phyloP scores from a whole-genome alignment of 192 early-diverging fungal genomes.

The Chytriomyces confervae region DNA sequence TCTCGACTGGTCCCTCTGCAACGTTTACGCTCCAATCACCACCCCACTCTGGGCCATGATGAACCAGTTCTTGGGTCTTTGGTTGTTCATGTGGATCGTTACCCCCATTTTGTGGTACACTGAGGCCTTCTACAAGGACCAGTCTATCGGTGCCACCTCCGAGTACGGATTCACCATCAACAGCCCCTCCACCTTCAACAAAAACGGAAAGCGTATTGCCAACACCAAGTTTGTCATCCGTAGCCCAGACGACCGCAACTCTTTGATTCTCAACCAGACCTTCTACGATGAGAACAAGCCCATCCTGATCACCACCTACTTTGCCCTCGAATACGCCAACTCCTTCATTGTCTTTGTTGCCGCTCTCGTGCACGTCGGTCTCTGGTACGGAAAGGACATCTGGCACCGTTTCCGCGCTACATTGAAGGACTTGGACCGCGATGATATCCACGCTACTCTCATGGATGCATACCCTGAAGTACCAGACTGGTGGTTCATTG shows the following conservation, averaged over 20 bases:
- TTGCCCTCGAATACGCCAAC: slow-evolving; percentile 15
- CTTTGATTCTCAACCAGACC: slow-evolving; percentile 12
- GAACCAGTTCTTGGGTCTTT: slow-evolving; percentile 76
- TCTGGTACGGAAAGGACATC: slow-evolving; percentile 59
- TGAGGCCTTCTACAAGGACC: slow-evolving; percentile 7
- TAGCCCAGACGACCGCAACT: too few relatives aligned
- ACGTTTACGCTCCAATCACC: slow-evolving; percentile 11
- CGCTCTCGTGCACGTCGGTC: slow-evolving; percentile 58
- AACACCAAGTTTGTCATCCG: slow-evolving; percentile 10
- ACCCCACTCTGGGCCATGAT: slow-evolving; percentile 52
- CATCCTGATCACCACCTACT: slow-evolving; percentile 11
- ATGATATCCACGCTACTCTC: slow-evolving; percentile 69
- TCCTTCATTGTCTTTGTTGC: slow-evolving; percentile 57
- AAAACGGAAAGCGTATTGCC: neutral
- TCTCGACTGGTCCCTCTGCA: slow-evolving; percentile 12
- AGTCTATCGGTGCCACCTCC: neutral
- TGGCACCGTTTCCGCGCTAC: slow-evolving; percentile 14
- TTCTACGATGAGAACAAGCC: slow-evolving; percentile 19
- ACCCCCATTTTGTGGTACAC: slow-evolving; percentile 49
- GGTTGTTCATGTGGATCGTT: slow-evolving; percentile 76
- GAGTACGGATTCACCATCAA: neutral
- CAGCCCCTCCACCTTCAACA: slow-evolving; percentile 14
- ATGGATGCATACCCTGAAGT: slow-evolving; percentile 76
- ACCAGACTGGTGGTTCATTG: slow-evolving; percentile 64
- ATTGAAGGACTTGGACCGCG: neutral